Evolutionary conservation across 148 eudicot species (phyloP), one percentile per base, ranked within the genome.

Genomic region (Amaranthus palmeri): DNA sequence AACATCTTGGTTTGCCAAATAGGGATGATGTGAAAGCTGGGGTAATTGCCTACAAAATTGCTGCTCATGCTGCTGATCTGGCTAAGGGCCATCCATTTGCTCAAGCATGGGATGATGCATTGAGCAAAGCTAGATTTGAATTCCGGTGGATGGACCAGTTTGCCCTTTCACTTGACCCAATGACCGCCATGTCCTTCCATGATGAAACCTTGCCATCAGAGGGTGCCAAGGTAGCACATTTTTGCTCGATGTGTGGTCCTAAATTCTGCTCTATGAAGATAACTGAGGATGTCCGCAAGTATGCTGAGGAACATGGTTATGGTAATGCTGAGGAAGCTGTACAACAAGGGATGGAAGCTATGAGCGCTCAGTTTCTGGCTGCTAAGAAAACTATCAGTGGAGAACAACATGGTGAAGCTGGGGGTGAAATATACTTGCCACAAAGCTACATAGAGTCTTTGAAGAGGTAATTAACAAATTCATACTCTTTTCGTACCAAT

Each of bases 241-340:
- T 95, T 81, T 95, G 98, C 83, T 95, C 98, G 4, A 95, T 95
- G 98, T 95, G 98, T 63, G 98, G 98, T 48, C 98, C 98, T 15
- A 95, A 95, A 82, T 95, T 95, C 69, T 95, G 98, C 66, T 95
- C 98, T 2, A 95, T 95, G 98, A 95, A 91, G 85, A 95, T 95
- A 72, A 95, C 98, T 0, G 97, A 95, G 76, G 98, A 95, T 69
- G 97, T 95, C 40, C 83, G 97, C 76, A 91, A 88, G 80, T 95
- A 95, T 74, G 98, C 98, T 18, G 98, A 89, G 80, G 93, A 95
- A 78, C 96, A 91, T 81, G 98, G 98, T 6, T 95, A 95, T 81
- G 98, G 98, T 55, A 80, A 76, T 72, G 98, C 96, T 0, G 97
- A 95, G 83, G 97, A 95, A 78, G 98, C 96, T 60, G 86, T 95